Percentiles rank a stretch among this genome's conserved stretches.
phyloP scores from a whole-genome alignment of 1,284 basidiomycete species.

The Trichosporon faecale region DNA sequence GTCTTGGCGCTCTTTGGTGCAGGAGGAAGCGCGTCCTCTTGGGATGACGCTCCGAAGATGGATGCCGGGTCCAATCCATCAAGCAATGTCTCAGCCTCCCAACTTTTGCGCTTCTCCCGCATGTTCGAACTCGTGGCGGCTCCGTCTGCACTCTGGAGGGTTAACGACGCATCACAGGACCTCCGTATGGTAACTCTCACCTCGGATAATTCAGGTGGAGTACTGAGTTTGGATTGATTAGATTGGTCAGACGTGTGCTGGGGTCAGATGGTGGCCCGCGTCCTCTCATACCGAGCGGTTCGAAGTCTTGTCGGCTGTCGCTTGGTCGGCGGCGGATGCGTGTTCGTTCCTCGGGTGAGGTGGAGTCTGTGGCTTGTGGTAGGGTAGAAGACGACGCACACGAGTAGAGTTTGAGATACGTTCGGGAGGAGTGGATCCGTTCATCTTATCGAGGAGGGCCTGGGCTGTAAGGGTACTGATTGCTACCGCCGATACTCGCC shows the following conservation, averaged over 20 bases:
- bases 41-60: not conserved
- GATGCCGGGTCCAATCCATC: not conserved
- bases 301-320: not conserved
- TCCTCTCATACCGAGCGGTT: not conserved
- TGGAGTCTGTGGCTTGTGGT: not conserved
- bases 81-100: not conserved
- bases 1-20: not conserved
- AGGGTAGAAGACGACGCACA: not conserved
- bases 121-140: no score
- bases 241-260: not conserved
- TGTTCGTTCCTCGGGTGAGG: not conserved
- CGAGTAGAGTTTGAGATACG: not conserved
- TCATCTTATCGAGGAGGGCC: not conserved
- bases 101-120: slow-evolving; percentile 3
- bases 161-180: not conserved
- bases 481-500: not conserved
- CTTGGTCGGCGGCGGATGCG: not conserved
- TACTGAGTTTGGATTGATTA: not conserved
- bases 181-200: not conserved
- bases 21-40: not conserved
- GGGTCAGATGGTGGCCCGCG: not conserved
- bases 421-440: not conserved
- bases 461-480: not conserved
- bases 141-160: not conserved
- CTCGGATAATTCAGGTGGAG: not conserved